phyloP scores from a whole-genome alignment of 352 stramenopile genomes.

The Globisporangium middletonii region DNA sequence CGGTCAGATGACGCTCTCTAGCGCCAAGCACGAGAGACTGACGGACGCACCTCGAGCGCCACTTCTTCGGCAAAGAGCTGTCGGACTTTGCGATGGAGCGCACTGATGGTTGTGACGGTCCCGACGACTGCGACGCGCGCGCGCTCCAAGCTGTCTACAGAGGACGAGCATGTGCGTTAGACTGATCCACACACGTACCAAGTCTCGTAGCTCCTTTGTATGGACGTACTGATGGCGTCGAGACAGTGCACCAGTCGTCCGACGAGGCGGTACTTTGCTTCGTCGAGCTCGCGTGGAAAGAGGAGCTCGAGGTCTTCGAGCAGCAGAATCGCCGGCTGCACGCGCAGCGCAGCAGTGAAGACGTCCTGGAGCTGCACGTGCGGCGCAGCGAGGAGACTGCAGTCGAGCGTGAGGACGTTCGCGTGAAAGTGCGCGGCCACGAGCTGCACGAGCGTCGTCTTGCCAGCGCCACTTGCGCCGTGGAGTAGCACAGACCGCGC shows the following conservation, averaged over 20 bases:
- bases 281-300: slow-evolving; percentile 64
- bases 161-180: neutral
- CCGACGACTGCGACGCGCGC: slow-evolving; percentile 53
- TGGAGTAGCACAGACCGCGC: slow-evolving; percentile 55
- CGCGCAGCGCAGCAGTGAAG: slow-evolving; percentile 62
- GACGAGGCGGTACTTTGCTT: slow-evolving; percentile 66
- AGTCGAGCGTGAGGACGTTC: slow-evolving; percentile 63
- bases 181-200: neutral
- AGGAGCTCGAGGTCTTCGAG: slow-evolving; percentile 74
- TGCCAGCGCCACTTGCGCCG: slow-evolving; percentile 59
- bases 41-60: slow-evolving; percentile 42
- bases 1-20: neutral
- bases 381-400: slow-evolving; percentile 42
- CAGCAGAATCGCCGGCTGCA: slow-evolving; percentile 62
- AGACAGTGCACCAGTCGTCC: slow-evolving; percentile 52
- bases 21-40: neutral
- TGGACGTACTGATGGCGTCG: slow-evolving; percentile 42
- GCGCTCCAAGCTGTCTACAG: slow-evolving; percentile 21
- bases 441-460: slow-evolving; percentile 60
- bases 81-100: slow-evolving; percentile 57
- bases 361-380: slow-evolving; percentile 52
- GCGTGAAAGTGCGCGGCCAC: slow-evolving; percentile 37
- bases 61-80: slow-evolving; percentile 79
- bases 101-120: slow-evolving; percentile 42
- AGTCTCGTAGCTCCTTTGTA: too few species aligned